These are phyloP conservation scores for Saturnispora quitensis DNA, from an alignment of 805 yeast genomes.

Conservation along the genomic window DNA sequence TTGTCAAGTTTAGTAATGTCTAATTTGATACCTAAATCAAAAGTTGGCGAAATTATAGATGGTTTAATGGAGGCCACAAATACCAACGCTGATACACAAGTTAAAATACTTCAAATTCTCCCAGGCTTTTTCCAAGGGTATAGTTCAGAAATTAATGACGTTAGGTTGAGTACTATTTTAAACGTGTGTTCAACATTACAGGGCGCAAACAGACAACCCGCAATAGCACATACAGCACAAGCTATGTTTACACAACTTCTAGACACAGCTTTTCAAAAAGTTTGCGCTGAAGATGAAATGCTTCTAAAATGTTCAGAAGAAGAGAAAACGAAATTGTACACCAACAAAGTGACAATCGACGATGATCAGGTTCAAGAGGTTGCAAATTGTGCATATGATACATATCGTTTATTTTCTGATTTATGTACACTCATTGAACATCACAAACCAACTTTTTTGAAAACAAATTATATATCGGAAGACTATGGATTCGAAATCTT, in stretches of 20 bases:
- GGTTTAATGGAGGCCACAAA: conserved; percentile 67
- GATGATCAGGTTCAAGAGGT: conserved; percentile 36
- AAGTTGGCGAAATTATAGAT: conserved; percentile 49
- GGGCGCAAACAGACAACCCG: conserved; percentile 55
- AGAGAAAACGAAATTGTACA: conserved; percentile 19
- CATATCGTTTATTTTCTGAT: conserved; percentile 61
- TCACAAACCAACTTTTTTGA: conserved; percentile 46
- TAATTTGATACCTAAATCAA: conserved; percentile 44
- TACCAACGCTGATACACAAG: conserved; percentile 72
- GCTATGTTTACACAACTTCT: conserved; percentile 88
- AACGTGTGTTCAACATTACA: conserved; percentile 67
- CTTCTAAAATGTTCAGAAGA: conserved; percentile 19
- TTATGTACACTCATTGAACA: conserved; percentile 59
- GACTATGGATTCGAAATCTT: conserved; percentile 72
- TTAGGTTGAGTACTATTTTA: conserved; percentile 47
- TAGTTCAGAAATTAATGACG: conserved; percentile 44
- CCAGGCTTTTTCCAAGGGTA: conserved; percentile 69
- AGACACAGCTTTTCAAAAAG: conserved; percentile 66
- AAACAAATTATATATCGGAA: conserved; percentile 44
- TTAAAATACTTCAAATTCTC: conserved; percentile 74
- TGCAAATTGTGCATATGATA: conserved; percentile 53
- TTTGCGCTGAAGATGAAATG: conserved; percentile 32
- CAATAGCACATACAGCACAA: conserved; percentile 82
- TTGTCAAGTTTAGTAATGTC: conserved; percentile 51
- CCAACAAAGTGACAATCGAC: conserved; percentile 36